Conservation (phyloP, 176 grass and related monocot species). For the Oryza rufipogon region DNA sequence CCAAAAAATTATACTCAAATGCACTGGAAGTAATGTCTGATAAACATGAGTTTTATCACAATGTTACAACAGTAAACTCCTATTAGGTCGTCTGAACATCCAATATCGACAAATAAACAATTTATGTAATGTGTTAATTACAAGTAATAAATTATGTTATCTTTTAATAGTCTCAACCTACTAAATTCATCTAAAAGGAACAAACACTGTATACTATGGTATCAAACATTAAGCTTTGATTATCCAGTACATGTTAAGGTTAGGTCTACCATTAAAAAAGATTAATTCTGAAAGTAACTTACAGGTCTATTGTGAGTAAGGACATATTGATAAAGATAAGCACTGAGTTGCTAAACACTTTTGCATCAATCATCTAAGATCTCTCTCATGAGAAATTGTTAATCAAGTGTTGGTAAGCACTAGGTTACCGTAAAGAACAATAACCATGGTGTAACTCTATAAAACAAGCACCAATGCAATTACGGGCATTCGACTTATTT, state of each 20-base stretch:
- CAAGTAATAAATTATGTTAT: not conserved
- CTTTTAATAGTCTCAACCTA: conserved; percentile 16
- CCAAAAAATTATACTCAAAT: not conserved
- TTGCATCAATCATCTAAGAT: not conserved
- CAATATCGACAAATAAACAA: not conserved
- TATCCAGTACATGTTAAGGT: not conserved
- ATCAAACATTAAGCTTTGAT: not conserved
- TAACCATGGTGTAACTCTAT: not conserved
- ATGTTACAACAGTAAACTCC: not conserved
- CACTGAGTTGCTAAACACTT: not conserved
- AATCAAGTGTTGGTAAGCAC: not conserved
- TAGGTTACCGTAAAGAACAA: not conserved
- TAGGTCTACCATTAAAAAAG: not conserved
- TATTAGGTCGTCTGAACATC: not conserved
- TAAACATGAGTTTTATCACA: not conserved
- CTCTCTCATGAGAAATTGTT: not conserved
- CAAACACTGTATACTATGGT: not conserved
- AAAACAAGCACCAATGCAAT: not conserved
- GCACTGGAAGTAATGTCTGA: not conserved
- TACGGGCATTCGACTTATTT: not conserved
- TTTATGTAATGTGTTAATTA: not conserved
- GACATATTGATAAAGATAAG: not conserved
- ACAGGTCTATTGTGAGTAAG: not conserved
- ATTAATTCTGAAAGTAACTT: not conserved
- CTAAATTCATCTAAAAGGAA: conserved; percentile 5